Evolutionary conservation across 495 filamentous ascomycete species (phyloP), one percentile per base, ranked within the genome.

Genomic region (Copromyces sp.): DNA sequence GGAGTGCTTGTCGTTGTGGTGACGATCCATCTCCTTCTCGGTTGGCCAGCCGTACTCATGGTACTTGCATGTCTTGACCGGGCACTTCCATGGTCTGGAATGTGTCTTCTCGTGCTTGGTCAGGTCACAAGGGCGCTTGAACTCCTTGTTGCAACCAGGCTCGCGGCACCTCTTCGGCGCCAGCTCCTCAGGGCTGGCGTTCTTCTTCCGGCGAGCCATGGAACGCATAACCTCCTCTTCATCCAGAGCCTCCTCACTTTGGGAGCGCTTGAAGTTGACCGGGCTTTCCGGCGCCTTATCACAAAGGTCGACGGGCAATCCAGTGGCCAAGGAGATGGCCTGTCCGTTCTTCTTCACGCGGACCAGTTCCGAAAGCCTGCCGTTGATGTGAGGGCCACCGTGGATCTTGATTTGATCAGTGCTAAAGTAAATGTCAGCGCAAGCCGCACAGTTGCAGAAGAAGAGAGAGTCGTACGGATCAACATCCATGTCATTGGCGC

Each of bases 71-170:
- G 85, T 88, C 53, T 85, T 75, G 6, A 92, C 85, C 3, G 89
- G 86, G 81, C 95, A 99, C 82, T 98, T 98, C 91, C 91, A 98
- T 3, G 95, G 96, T 24, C 95, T 91, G 11, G 92, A 92, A 79
- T 99, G 95, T 2, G 95, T 98, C 84, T 98, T 99, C 82, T 95
- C 92, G 79, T 99, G 95, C 83, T 99, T 99, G 69, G 88, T 95
- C 70, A 97, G 83, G 79, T 97, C 94, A 81, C 94, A 98, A 6
- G 93, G 92, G 59, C 94, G 88, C 81, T 94, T 94, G 87, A 97
- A 98, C 77, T 93, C 89, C 82, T 96, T 97, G 81, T 90, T 89
- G 82, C 94, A 98, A 68, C 85, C 84, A 1, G 80, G 78, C 77
- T 92, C 85, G 69, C 83, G 83, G 82, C 92, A 94, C 70, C 83